phyloP scores from a whole-genome alignment of 2,329 filamentous ascomycete species.

The Aspergillus japonicus region DNA sequence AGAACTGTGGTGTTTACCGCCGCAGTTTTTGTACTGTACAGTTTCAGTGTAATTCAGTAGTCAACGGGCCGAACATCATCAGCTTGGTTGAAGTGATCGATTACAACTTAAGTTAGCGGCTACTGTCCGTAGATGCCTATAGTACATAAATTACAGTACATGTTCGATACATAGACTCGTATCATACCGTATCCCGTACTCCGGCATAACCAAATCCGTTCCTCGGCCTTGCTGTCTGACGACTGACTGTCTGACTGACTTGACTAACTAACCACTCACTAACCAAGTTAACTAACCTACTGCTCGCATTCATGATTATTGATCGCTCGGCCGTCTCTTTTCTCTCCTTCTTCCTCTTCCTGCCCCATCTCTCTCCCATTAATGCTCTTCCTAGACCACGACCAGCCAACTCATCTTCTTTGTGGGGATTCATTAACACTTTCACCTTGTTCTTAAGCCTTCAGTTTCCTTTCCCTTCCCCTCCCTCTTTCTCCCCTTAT shows the following conservation, averaged over 20 bases:
- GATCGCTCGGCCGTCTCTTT: conserved; percentile 2
- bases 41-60: not conserved
- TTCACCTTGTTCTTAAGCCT: not conserved
- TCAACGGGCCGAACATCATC: not conserved
- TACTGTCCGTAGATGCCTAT: no score
- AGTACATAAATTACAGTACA: no score
- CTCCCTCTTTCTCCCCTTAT: conserved; percentile 1
- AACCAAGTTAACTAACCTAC: no score
- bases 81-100: not conserved
- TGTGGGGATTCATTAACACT: not conserved
- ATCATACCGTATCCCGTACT: not conserved
- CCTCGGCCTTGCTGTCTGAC: not conserved
- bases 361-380: not conserved
- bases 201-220: not conserved
- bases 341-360: not conserved
- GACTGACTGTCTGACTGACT: not conserved
- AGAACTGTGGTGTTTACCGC: not conserved
- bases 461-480: not conserved
- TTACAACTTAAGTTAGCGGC: not conserved
- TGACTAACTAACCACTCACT: no score
- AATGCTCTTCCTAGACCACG: not conserved
- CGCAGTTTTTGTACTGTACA: not conserved
- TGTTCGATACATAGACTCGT: not conserved
- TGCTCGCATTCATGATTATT: not conserved
- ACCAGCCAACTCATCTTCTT: not conserved